These are phyloP conservation scores for Citrullus amarus DNA, from an alignment of 306 rosid genomes.

Conservation along the genomic window DNA sequence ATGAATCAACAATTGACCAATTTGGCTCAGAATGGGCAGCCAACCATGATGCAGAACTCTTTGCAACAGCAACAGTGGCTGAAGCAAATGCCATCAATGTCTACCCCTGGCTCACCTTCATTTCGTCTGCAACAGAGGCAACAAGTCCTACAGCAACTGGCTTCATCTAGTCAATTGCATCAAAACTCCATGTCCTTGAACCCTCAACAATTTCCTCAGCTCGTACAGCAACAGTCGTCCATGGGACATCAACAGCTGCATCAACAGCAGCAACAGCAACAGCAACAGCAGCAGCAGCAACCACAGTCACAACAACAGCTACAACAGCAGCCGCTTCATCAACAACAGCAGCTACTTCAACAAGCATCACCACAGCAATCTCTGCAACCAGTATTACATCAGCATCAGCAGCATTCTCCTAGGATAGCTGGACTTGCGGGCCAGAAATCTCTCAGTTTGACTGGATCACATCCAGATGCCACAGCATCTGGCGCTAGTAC, in stretches of 20 bases:
- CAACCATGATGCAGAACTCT: conserved; percentile 50
- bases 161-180: conserved; percentile 61
- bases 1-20: conserved; percentile 71
- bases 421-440: conserved; percentile 65
- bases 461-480: conserved; percentile 98
- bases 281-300: conserved; percentile 18
- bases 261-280: conserved; percentile 39
- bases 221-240: conserved; percentile 67
- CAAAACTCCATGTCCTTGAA: conserved; percentile 46
- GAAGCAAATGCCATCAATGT: conserved; percentile 67
- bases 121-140: conserved; percentile 63
- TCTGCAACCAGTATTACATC: conserved; percentile 56
- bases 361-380: conserved; percentile 44
- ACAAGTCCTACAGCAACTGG: conserved; percentile 52
- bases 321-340: conserved; percentile 24
- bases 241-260: conserved; percentile 66
- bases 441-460: conserved; percentile 87
- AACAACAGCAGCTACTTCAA: conserved; percentile 57
- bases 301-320: conserved; percentile 49
- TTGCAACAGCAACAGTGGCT: conserved; percentile 77
- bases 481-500: conserved; percentile 94
- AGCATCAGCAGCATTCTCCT: conserved; percentile 84
- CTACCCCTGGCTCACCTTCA: conserved; percentile 57
- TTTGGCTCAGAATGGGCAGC: conserved; percentile 85
- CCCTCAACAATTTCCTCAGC: conserved; percentile 66